These are phyloP conservation scores for Septoria linicola DNA, from an alignment of 2,329 filamentous ascomycete genomes.

Conservation along the genomic window DNA sequence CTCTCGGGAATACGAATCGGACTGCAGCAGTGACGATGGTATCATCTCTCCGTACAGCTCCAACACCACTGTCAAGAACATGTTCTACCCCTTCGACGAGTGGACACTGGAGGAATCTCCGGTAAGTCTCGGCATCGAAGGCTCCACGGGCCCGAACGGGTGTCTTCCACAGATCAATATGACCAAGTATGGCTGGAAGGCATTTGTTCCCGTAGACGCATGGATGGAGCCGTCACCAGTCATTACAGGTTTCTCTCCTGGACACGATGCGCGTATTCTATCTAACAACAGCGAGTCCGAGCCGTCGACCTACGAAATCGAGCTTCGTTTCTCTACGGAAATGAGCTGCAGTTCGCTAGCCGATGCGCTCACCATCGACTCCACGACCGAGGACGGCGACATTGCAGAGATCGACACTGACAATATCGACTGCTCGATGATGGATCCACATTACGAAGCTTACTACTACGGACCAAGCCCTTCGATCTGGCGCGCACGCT, in stretches of 20 bases:
- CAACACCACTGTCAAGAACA: constrained; percentile 58
- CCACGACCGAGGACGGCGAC: constrained; percentile 51
- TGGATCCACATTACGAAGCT: constrained; percentile 41
- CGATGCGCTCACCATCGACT: constrained; percentile 52
- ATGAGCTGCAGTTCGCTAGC: constrained; percentile 62
- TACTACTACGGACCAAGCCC: constrained; percentile 53
- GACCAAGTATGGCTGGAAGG: constrained; percentile 58
- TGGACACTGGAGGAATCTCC: constrained; percentile 51
- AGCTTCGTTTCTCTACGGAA: constrained; percentile 58
- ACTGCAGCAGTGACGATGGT: constrained; percentile 54
- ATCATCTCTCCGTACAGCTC: constrained; percentile 58
- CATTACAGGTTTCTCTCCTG: constrained; percentile 60
- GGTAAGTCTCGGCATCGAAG: constrained; percentile 49
- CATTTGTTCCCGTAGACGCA: constrained; percentile 55
- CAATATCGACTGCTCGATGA: constrained; percentile 48
- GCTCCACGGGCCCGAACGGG: constrained; percentile 52
- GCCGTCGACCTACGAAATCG: constrained; percentile 47
- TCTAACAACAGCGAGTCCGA: constrained; percentile 46
- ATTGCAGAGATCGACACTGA: constrained; percentile 46
- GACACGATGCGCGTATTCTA: constrained; percentile 58
- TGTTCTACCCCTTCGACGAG: constrained; percentile 63
- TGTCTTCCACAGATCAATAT: constrained; percentile 56
- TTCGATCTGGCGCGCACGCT: constrained; percentile 55
- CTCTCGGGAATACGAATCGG: constrained; percentile 55
- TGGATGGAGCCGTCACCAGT: constrained; percentile 56